These are phyloP conservation scores for Laguncularia racemosa DNA, from an alignment of 345 rosid genomes.

Conservation along the genomic window DNA sequence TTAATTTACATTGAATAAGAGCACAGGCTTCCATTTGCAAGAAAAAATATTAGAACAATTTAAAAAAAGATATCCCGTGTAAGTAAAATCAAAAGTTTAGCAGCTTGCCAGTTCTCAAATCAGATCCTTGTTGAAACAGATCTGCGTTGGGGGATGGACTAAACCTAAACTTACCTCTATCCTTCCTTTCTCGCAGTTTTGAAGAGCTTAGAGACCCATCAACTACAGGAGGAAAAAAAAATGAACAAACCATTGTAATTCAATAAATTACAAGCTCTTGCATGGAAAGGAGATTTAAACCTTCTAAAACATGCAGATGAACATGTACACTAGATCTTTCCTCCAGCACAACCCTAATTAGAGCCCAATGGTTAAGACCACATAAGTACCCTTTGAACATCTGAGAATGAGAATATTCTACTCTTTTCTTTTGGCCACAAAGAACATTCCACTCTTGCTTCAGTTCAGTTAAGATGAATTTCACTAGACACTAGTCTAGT, in stretches of 20 bases:
- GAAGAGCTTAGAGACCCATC: constrained; percentile 72
- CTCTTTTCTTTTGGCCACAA: too few species aligned
- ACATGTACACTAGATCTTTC: too few species aligned
- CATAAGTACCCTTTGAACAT: background rate
- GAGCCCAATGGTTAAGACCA: background rate
- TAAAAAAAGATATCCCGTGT: too few species aligned
- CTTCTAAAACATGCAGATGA: too few species aligned
- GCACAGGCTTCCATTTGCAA: background rate
- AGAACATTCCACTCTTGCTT: background rate
- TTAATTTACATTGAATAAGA: background rate
- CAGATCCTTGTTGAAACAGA: constrained; percentile 14
- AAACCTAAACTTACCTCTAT: constrained; percentile 25
- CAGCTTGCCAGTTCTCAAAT: constrained; percentile 28
- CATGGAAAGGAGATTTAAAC: too few species aligned
- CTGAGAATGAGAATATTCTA: background rate
- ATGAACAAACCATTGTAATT: background rate
- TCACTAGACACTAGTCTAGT: too few species aligned
- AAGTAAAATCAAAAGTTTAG: background rate
- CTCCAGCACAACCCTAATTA: too few species aligned
- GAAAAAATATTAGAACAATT: background rate
- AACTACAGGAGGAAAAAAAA: constrained; percentile 23
- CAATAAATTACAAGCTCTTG: background rate
- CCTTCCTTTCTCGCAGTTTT: constrained; percentile 34
- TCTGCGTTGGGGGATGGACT: background rate
- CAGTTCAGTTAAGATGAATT: background rate